A percentile compares a stretch with the other conserved stretches of the same genome.
phyloP scores from a whole-genome alignment of 78 protist species.

The Capsaspora owczarzaki region DNA sequence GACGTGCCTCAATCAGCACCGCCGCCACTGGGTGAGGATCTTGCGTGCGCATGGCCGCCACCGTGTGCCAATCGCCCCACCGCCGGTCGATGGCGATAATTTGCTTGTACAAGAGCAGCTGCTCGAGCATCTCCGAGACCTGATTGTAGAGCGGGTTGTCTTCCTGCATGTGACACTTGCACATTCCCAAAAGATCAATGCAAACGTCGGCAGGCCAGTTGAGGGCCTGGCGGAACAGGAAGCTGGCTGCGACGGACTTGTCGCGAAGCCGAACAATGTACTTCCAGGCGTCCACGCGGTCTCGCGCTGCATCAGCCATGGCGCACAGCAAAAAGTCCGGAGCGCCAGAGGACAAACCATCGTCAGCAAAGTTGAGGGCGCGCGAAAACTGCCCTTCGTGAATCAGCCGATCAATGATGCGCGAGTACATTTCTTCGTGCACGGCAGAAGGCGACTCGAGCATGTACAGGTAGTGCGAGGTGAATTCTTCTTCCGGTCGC shows the following conservation, averaged over 20 bases:
- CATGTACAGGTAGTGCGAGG: background rate
- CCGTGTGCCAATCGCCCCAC: background rate
- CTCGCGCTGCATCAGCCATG: background rate
- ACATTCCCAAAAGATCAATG: background rate
- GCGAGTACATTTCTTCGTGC: background rate
- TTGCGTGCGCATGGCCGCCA: background rate
- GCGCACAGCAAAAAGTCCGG: slow-evolving; percentile 2
- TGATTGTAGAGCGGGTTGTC: background rate
- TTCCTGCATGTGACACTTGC: background rate
- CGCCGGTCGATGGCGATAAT: background rate
- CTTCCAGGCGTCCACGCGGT: background rate
- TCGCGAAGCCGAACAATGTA: background rate
- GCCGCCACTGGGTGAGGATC: background rate
- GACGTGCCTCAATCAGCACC: background rate
- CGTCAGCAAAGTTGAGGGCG: background rate
- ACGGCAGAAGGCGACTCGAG: background rate
- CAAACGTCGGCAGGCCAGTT: background rate
- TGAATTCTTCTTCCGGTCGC: background rate
- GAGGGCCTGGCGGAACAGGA: background rate
- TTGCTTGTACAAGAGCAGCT: background rate
- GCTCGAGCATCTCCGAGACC: background rate
- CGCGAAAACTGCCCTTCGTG: background rate
- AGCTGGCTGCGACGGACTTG: background rate
- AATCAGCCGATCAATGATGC: background rate
- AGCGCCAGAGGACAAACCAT: background rate